These are phyloP conservation scores for Acacia acuminata DNA, from an alignment of 306 rosid genomes.

Conservation along the genomic window DNA sequence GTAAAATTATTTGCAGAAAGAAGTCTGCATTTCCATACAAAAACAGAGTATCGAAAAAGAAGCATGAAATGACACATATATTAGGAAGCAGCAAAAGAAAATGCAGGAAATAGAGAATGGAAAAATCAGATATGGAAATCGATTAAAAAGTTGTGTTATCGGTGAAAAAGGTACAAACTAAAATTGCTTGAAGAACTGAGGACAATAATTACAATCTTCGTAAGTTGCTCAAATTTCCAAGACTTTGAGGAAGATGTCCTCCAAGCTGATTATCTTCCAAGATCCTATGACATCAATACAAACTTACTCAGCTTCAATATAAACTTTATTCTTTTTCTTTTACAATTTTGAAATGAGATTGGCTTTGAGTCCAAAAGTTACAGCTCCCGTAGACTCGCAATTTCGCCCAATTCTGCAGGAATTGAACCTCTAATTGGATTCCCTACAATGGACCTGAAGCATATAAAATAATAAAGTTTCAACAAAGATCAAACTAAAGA, in stretches of 20 bases:
- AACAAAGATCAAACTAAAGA: too few species aligned
- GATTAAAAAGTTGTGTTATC: too few species aligned
- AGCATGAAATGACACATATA: not conserved
- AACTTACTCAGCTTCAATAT: slow-evolving; percentile 17
- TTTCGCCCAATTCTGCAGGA: slow-evolving; percentile 62
- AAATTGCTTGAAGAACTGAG: not conserved
- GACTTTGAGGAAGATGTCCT: slow-evolving; percentile 61
- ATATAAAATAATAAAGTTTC: too few species aligned
- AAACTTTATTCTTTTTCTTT: not conserved
- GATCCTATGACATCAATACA: slow-evolving; percentile 43
- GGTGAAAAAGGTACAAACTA: too few species aligned
- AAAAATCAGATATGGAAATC: too few species aligned
- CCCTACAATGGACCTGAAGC: slow-evolving; percentile 61
- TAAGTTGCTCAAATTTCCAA: slow-evolving; percentile 62
- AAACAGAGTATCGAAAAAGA: not conserved
- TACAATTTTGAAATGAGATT: not conserved
- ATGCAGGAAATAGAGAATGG: too few species aligned
- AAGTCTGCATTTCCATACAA: slow-evolving; percentile 36
- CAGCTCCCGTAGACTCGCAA: slow-evolving; percentile 53
- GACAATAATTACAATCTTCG: slow-evolving; percentile 46
- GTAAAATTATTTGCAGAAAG: slow-evolving; percentile 65
- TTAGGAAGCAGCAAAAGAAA: too few species aligned
- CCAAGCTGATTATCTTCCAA: slow-evolving; percentile 61
- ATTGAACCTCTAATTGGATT: slow-evolving; percentile 63
- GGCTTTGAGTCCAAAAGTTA: slow-evolving; percentile 38